These are phyloP conservation scores for Polytrichum formosum DNA, from an alignment of 225 moss, liverwort and hornwort genomes.

Conservation along the genomic window DNA sequence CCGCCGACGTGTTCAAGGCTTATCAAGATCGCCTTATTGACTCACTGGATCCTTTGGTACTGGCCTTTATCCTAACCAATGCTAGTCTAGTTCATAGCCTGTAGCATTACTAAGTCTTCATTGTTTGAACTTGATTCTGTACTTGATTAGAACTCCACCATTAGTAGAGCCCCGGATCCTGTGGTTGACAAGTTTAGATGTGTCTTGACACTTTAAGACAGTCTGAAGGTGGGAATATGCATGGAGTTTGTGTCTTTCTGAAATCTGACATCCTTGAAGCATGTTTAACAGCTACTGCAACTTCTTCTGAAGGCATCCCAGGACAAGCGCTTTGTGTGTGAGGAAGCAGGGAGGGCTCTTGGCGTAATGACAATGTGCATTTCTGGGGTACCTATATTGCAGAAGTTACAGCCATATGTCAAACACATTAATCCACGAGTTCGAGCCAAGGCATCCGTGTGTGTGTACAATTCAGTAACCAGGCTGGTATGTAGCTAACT, in stretches of 20 bases:
- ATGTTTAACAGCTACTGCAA: constrained; percentile 74
- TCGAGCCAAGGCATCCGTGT: constrained; percentile 87
- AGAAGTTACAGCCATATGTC: constrained; percentile 84
- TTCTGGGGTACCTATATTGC: constrained; percentile 63
- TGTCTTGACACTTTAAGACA: not conserved
- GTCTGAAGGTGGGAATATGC: not conserved
- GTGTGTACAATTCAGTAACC: constrained; percentile 80
- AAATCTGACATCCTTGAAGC: constrained; percentile 18
- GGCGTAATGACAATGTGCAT: constrained; percentile 72
- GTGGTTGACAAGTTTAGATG: not conserved
- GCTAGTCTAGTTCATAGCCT: not conserved
- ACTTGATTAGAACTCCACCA: not conserved
- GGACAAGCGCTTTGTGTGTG: constrained; percentile 98
- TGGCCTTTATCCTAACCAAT: not conserved
- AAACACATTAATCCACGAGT: constrained; percentile 91
- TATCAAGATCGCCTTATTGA: constrained; percentile 82
- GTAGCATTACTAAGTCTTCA: not conserved
- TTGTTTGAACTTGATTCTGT: too few species aligned
- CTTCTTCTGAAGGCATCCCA: constrained; percentile 92
- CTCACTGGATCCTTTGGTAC: constrained; percentile 82
- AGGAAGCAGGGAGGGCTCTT: constrained; percentile 89
- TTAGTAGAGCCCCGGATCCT: not conserved
- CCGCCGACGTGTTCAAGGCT: constrained; percentile 77
- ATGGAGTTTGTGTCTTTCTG: not conserved
- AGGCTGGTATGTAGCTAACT: constrained; percentile 52